Percentiles rank a stretch among this genome's conserved stretches.
Conservation (phyloP, 257 asterid species). For the Solanum gandarillasii region DNA sequence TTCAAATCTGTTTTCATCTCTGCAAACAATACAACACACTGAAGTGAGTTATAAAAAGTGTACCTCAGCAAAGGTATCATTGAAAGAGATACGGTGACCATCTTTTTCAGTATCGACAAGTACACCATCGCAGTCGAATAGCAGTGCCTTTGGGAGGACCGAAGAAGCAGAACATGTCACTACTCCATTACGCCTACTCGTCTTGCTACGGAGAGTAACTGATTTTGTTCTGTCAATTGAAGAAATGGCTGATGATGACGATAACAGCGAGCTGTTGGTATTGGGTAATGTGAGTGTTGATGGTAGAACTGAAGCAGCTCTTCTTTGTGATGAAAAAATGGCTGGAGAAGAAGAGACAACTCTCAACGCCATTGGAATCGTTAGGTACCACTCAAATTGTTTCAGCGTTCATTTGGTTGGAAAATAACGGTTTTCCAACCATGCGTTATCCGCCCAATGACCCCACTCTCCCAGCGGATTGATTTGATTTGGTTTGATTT, state of each 20-base stretch:
- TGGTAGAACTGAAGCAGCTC: neutral
- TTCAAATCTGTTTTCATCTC: neutral
- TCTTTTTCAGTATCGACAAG: conserved; percentile 98
- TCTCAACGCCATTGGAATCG: conserved; percentile 20
- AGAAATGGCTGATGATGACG: conserved; percentile 1
- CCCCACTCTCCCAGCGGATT: neutral
- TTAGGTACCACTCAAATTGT: neutral
- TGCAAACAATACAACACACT: neutral
- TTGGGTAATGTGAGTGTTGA: neutral
- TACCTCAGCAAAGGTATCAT: conserved; percentile 88
- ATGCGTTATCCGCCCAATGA: neutral
- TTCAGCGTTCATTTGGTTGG: conserved; percentile 5
- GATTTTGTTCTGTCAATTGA: neutral
- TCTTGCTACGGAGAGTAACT: neutral
- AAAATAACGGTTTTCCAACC: conserved; percentile 10
- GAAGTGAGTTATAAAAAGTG: neutral
- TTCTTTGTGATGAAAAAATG: conserved; percentile 4
- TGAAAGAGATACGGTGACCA: conserved; percentile 93
- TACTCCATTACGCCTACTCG: neutral
- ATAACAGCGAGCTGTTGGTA: neutral
- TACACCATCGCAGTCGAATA: conserved; percentile 96
- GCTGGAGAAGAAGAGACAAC: conserved; percentile 1
- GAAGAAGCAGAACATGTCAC: conserved; percentile 39
- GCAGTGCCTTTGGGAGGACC: conserved; percentile 63
- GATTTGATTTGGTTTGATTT: neutral